Evolutionary conservation across 2,329 filamentous ascomycete genomes (phyloP), one percentile per base, ranked within the genome.

Genomic region (Remersonia thermophila): DNA sequence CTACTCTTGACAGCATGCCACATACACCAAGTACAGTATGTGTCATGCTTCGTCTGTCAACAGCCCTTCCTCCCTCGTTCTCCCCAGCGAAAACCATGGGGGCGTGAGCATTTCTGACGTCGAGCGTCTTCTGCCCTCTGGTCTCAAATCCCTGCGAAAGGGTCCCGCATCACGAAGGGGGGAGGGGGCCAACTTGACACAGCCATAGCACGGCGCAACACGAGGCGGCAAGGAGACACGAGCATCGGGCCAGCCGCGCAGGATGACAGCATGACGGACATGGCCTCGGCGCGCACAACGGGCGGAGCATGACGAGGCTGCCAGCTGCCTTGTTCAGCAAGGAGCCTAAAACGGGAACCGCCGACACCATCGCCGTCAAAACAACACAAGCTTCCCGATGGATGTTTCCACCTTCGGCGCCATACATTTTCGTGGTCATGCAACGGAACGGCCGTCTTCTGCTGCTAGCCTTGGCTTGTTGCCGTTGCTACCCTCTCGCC

Each of bases 371-470:
- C 20, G 9, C 20, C 20, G 9, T 23, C 20, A 23, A 5, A 23
- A 23, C 20, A 23, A 6, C 20, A 5, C 20, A 23, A 23, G 20
- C 20, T 23, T 23, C 20, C 20, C 20, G 20, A 23, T 23, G 5
- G 39, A 28, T 28, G 33, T 40, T 45, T 47, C 40, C 42, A 36
- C 31, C 30, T 40, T 45, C 30, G 44, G 38, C 34, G 41, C 27
- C 41, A 13, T 41, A 43, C 42, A 43, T 45, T 39, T 43, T 45
- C 38, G 42, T 42, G 35, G 36, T 14, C 32, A 34, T 35, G 37
- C 37, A 37, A 36, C 35, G 29, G 32, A 25, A 36, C 36, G 35
- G 18, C 42, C 32, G 34, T 37, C 40, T 42, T 27, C 44, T 43
- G 40, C 33, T 31, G 38, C 36, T 40, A 42, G 35, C 34, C 43